Evolutionary conservation across 345 rosid genomes (phyloP).

Genomic region (Boechera retrofracta): DNA sequence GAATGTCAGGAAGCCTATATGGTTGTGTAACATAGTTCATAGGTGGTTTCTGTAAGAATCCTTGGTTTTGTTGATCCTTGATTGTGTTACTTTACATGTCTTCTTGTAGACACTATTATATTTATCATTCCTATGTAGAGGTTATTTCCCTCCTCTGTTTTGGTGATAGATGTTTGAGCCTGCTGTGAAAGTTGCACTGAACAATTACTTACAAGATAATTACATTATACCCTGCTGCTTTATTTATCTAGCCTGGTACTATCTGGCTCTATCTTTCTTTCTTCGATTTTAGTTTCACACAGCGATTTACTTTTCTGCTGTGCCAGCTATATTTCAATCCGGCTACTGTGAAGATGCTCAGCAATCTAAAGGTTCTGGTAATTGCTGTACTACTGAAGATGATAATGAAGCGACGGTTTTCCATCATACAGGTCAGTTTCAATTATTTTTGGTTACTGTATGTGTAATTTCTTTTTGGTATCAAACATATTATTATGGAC

Average conservation of each 20-base stretch:
- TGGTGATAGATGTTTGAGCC: conserved; percentile 20
- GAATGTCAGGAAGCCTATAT: conserved; percentile 7
- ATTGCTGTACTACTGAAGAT: conserved; percentile 88
- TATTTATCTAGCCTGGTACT: conserved; percentile 22
- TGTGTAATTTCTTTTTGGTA: neutral
- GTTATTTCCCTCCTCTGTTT: neutral
- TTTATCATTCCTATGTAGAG: neutral
- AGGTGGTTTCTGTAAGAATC: neutral
- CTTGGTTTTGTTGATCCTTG: neutral
- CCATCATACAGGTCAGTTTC: conserved; percentile 74
- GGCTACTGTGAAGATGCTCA: conserved; percentile 99
- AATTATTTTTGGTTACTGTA: conserved; percentile 7
- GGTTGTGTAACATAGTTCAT: neutral
- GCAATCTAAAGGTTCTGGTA: conserved; percentile 97
- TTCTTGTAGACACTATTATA: conserved; percentile 6
- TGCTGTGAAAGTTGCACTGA: conserved; percentile 17
- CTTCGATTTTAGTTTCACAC: neutral
- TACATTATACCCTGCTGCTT: neutral
- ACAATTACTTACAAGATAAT: conserved; percentile 11
- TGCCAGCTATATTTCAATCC: conserved; percentile 95
- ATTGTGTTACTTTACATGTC: neutral
- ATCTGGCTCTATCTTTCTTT: conserved; percentile 1
- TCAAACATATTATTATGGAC: neutral
- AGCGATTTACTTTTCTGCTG: conserved; percentile 32
- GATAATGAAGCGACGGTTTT: conserved; percentile 90